Percentiles rank a stretch among this genome's conserved stretches.
phyloP scores from a whole-genome alignment of 2,329 filamentous ascomycete species.

The Penicillium sp. region DNA sequence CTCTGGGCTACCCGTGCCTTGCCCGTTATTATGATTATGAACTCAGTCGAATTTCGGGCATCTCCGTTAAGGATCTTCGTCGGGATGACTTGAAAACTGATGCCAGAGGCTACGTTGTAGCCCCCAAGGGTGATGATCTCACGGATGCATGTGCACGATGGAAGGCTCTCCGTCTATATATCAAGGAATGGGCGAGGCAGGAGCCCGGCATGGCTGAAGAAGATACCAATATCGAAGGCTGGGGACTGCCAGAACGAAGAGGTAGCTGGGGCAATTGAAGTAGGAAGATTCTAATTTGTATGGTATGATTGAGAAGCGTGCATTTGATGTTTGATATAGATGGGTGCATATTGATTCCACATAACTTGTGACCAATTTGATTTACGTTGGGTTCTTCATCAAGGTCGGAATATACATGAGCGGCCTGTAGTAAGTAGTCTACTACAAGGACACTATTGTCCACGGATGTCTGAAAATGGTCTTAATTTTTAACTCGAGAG shows the following conservation, averaged over 20 bases:
- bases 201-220: constrained; percentile 68
- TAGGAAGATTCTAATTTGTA: background rate
- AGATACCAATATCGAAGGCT: constrained; percentile 56
- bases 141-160: constrained; percentile 65
- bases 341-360: background rate
- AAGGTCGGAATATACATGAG: background rate
- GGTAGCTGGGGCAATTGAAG: constrained; percentile 70
- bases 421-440: too few relatives aligned
- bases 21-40: constrained; percentile 82
- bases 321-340: background rate
- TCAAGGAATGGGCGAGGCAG: constrained; percentile 85
- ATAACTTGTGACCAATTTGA: background rate
- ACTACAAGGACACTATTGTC: background rate
- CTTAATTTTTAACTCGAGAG: background rate
- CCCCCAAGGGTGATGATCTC: constrained; percentile 49
- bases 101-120: constrained; percentile 71
- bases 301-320: background rate
- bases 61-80: constrained; percentile 66
- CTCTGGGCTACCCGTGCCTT: constrained; percentile 83
- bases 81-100: constrained; percentile 65
- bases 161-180: constrained; percentile 79
- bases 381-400: background rate
- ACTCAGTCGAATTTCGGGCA: constrained; percentile 73
- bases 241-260: constrained; percentile 58
- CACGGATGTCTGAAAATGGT: background rate